A percentile compares a stretch with the other conserved stretches of the same genome.
Conservation (phyloP, 805 yeast species). For the Myxozyma lipomycoides region DNA sequence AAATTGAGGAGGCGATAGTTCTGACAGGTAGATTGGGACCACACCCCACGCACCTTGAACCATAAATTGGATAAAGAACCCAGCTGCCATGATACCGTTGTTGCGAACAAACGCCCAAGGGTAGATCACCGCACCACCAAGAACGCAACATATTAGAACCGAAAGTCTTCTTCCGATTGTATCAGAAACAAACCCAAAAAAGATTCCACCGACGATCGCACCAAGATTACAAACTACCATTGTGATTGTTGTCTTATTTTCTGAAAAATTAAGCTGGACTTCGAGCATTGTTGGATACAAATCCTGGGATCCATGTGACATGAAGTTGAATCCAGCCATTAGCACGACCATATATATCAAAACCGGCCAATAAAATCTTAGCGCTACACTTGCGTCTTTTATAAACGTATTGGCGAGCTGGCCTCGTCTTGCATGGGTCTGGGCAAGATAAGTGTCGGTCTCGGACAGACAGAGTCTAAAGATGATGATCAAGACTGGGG, state of each 20-base stretch:
- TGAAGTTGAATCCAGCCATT: slow-evolving; percentile 68
- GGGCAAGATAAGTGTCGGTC: slow-evolving; percentile 40
- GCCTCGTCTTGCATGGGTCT: slow-evolving; percentile 9
- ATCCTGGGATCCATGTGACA: slow-evolving; percentile 74
- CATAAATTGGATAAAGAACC: slow-evolving; percentile 59
- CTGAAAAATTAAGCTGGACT: slow-evolving; percentile 47
- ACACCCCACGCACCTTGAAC: slow-evolving; percentile 77
- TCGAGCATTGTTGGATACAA: slow-evolving; percentile 61
- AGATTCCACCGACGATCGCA: slow-evolving; percentile 61
- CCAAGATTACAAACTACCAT: slow-evolving; percentile 63
- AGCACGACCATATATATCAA: slow-evolving; percentile 54
- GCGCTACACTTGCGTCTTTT: slow-evolving; percentile 40
- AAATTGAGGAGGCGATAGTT: slow-evolving; percentile 61
- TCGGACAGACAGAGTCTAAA: slow-evolving; percentile 62
- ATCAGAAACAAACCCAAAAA: slow-evolving; percentile 55
- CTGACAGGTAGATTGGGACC: slow-evolving; percentile 61
- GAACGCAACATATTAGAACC: slow-evolving; percentile 47
- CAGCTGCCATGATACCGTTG: slow-evolving; percentile 47
- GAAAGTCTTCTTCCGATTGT: slow-evolving; percentile 59
- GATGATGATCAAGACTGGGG: slow-evolving; percentile 53
- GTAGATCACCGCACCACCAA: slow-evolving; percentile 59
- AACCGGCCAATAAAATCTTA: slow-evolving; percentile 57
- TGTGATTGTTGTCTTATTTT: slow-evolving; percentile 53
- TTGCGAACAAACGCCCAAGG: slow-evolving; percentile 53
- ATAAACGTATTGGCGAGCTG: slow-evolving; percentile 38